Evolutionary conservation across 192 early-diverging fungal species (phyloP), one percentile per base, ranked within the genome.

Genomic region (Geranomyces variabilis): DNA sequence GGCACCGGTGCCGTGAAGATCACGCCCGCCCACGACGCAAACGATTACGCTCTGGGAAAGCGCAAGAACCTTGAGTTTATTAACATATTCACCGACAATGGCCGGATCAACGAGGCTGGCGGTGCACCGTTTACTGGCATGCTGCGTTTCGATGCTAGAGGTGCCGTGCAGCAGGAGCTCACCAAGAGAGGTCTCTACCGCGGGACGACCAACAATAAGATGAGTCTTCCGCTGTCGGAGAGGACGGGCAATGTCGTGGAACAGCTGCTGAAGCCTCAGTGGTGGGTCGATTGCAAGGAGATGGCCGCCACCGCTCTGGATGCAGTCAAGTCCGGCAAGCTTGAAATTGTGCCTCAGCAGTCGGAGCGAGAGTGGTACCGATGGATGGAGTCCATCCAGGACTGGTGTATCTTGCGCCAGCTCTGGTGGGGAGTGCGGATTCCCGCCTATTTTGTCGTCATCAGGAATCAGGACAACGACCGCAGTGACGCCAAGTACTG

Each of bases 1-100:
- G 96, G 97, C 78, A 97, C 97, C 41, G 97, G 97, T 77, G 94
- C 95, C 67, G 97, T 99, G 68, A 99, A 99, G 82, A 96, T 99
- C 68, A 99, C 97, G 0, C 97, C 97, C 1, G 95, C 97, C 24
- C 97, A 99, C 79, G 97, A 99, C 80, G 84, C 87, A 66, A 96
- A 97, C 84, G 97, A 99, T 88, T 98, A 93, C 68, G 88, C 89
- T 70, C 91, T 96, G 58, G 97, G 96, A 70, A 96, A 97, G 83
- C 90, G 97, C 29, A 91, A 97, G 73, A 90, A 90, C 63, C 84
- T 98, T 24, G 86, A 92, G 78, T 96, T 97, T 65, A 97, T 99
- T 84, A 98, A 97, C 78, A 90, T 99, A 58, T 86, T 99, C 70
- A 99, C 96, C 75, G 96, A 99, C 58, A 90, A 99, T 63, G 97